Conservation (phyloP, 495 filamentous ascomycete genomes). For the Podospora bellae-mahoneyi region DNA sequence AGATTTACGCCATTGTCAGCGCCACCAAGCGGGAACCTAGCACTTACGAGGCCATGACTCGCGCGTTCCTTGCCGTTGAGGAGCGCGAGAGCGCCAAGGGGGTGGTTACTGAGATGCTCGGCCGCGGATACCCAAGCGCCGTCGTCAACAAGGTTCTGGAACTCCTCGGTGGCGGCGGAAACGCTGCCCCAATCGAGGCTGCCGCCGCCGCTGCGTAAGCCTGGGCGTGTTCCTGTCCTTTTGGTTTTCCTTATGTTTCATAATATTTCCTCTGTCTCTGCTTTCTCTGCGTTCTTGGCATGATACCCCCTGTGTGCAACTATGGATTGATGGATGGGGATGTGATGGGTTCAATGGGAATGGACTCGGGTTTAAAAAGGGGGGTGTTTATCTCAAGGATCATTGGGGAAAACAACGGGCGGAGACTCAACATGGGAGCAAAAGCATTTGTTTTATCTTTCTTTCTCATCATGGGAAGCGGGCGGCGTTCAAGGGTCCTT, state of each 20-base stretch:
- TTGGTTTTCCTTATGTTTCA: constrained; percentile 1
- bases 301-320: constrained; percentile 26
- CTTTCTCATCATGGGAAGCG: constrained; percentile 2
- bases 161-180: constrained; percentile 66
- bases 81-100: constrained; percentile 67
- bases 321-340: not conserved
- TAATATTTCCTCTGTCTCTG: constrained; percentile 6
- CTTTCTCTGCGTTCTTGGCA: constrained; percentile 18
- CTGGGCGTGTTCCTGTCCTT: constrained; percentile 5
- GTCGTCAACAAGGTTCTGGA: constrained; percentile 90
- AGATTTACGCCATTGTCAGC: constrained; percentile 72
- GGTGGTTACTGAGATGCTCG: constrained; percentile 87
- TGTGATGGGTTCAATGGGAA: not conserved
- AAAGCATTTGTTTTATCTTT: constrained; percentile 1
- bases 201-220: constrained; percentile 13
- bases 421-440: not conserved
- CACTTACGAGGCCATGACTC: constrained; percentile 99
- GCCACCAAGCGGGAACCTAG: constrained; percentile 82
- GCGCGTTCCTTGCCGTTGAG: constrained; percentile 81
- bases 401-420: constrained; percentile 6
- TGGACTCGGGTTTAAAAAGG: constrained; percentile 5
- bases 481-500: constrained; percentile 1
- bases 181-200: constrained; percentile 24
- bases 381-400: constrained; percentile 16
- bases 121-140: constrained; percentile 82